These are phyloP conservation scores for Pseudofabraea citricarpa DNA, from an alignment of 2,329 filamentous ascomycete genomes.

Conservation along the genomic window DNA sequence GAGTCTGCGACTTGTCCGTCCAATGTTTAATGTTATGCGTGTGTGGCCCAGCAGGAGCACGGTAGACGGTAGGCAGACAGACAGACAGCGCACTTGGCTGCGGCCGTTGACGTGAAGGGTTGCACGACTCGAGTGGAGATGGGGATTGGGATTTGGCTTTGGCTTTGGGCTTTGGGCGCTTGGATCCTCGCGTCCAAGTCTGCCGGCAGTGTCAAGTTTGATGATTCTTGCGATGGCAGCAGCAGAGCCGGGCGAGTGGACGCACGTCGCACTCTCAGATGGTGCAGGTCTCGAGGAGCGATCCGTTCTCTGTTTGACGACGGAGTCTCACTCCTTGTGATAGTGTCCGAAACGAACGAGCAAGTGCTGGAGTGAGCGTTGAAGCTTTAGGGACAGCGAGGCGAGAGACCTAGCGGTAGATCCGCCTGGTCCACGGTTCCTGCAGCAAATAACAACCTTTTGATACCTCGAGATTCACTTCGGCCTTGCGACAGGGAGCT, in stretches of 20 bases:
- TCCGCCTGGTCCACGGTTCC: neutral
- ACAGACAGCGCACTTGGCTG: neutral
- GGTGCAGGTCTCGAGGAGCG: neutral
- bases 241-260: neutral
- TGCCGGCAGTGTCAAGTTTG: slow-evolving; percentile 7
- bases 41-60: neutral
- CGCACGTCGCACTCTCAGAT: no score
- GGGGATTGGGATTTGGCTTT: neutral
- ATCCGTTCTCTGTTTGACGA: slow-evolving; percentile 1
- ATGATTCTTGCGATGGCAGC: slow-evolving; percentile 1
- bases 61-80: slow-evolving; percentile 7
- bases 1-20: slow-evolving; percentile 12
- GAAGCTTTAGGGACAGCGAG: neutral
- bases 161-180: slow-evolving; percentile 2
- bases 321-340: neutral
- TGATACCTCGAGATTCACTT: neutral
- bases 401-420: neutral
- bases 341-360: neutral
- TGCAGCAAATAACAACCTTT: neutral
- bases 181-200: slow-evolving; percentile 11
- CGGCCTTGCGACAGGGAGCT: neutral
- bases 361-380: neutral
- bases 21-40: slow-evolving; percentile 17
- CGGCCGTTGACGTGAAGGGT: slow-evolving; percentile 3
- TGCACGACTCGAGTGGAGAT: slow-evolving; percentile 1